Evolutionary conservation across 345 rosid species (phyloP), one percentile per base, ranked within the genome.

Genomic region (Citrus hindsii): DNA sequence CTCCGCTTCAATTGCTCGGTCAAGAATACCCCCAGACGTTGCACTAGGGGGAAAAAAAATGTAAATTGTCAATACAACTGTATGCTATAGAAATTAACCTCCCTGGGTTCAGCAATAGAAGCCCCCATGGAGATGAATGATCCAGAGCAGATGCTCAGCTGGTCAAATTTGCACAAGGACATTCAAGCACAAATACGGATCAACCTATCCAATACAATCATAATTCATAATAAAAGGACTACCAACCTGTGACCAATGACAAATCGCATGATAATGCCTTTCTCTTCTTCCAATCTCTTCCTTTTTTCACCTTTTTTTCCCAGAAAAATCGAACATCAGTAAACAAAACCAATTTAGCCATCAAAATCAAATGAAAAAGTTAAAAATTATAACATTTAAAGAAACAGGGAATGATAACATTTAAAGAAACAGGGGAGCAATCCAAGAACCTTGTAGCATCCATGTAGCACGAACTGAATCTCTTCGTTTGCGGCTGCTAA

Each of bases 391-490:
- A 21, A 76, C 18, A 55, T 71, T 63, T 19, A 35, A 51, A 46
- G 69, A 24, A 55, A 51, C 9, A 25, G 33, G 37, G 37, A 51
- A 62, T 38, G 69, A 27, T 7, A 21, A 76, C 13, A 55, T 71
- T 63, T 19, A 30, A 51, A 46, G 67, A 24, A 55, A 51, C 7
- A 28, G 33, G 68, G 33, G 77, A 70, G 58, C 28, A 40, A 58
- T 72, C 51, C 13, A 55, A 40, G 77, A 78, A 95, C 98, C 99
- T 93, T 92, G 98, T 48, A 93, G 98, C 95, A 96, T 91, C 98
- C 98, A 96, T 0, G 99, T 94, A 19, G 89, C 86, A 35, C 99
- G 98, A 83, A 96, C 89, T 4, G 98, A 96, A 85, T 96, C 98
- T 85, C 99, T 88, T 83, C 98, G 87, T 83, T 88, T 96, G 64